These are phyloP conservation scores for Phanerodontia chrysosporium DNA, from an alignment of 768 basidiomycete species.

Conservation along the genomic window DNA sequence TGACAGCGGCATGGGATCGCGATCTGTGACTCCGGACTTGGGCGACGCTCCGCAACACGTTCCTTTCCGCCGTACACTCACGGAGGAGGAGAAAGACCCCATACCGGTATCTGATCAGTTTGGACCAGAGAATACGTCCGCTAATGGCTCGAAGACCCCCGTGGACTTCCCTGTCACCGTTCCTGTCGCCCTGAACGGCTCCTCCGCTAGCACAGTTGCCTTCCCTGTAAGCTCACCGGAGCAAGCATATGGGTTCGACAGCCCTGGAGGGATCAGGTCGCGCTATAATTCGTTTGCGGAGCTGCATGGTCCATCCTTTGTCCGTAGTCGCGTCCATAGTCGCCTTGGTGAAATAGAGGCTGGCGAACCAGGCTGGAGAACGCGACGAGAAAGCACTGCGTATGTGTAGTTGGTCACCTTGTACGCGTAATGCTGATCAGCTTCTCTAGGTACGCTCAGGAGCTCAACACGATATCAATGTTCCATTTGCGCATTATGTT, in stretches of 20 bases:
- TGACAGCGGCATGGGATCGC: conserved; percentile 46
- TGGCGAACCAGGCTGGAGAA: conserved; percentile 79
- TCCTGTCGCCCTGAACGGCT: conserved; percentile 47
- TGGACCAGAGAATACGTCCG: conserved; percentile 36
- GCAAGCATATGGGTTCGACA: conserved; percentile 44
- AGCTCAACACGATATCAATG: conserved; percentile 84
- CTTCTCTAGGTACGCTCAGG: conserved; percentile 66
- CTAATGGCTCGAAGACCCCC: conserved; percentile 36
- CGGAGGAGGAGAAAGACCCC: conserved; percentile 72
- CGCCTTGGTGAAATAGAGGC: conserved; percentile 50
- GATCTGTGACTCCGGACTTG: conserved; percentile 48
- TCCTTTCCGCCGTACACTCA: conserved; percentile 71
- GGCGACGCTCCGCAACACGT: conserved; percentile 52
- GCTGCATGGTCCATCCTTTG: conserved; percentile 69
- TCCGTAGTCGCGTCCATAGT: conserved; percentile 82
- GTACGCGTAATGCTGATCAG: background rate
- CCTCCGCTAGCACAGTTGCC: conserved; percentile 70
- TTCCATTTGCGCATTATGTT: conserved; percentile 87
- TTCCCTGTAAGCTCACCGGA: conserved; percentile 82
- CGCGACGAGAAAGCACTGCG: conserved; percentile 86
- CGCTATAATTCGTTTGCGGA: conserved; percentile 73
- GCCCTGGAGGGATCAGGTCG: conserved; percentile 53
- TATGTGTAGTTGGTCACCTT: conserved; percentile 36
- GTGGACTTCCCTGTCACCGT: conserved; percentile 54
- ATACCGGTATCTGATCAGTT: conserved; percentile 38